phyloP scores from a whole-genome alignment of 805 yeast species.

The Spathaspora passalidarum region DNA sequence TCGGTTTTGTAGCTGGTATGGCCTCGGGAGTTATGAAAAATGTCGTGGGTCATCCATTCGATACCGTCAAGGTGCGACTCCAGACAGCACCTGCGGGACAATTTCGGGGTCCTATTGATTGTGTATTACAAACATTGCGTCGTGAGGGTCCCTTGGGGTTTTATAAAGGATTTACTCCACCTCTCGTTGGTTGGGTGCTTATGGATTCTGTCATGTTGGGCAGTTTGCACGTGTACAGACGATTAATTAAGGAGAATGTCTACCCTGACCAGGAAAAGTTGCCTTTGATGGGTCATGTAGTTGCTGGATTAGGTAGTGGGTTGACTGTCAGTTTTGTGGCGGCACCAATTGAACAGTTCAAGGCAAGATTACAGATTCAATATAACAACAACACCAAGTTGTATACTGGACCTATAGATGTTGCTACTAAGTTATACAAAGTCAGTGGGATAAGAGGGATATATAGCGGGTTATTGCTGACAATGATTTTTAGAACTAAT shows the following conservation, averaged over 20 bases:
- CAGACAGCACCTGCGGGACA: conserved; percentile 62
- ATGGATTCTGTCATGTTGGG: conserved; percentile 94
- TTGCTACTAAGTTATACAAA: conserved; percentile 54
- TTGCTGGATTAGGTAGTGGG: conserved; percentile 83
- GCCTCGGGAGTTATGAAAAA: conserved; percentile 85
- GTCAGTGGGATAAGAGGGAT: conserved; percentile 68
- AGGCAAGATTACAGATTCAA: conserved; percentile 86
- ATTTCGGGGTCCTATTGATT: conserved; percentile 80
- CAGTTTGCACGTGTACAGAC: conserved; percentile 72
- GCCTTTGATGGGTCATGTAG: conserved; percentile 70
- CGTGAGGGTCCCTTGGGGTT: conserved; percentile 79
- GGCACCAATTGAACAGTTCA: conserved; percentile 87
- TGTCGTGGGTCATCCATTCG: conserved; percentile 91
- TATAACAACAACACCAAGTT: conserved; percentile 69
- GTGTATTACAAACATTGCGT: conserved; percentile 65
- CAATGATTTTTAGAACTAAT: conserved; percentile 83
- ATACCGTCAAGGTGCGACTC: conserved; percentile 81
- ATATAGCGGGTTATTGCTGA: conserved; percentile 79
- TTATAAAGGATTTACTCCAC: conserved; percentile 91
- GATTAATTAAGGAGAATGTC: conserved; percentile 60
- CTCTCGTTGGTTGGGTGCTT: conserved; percentile 87
- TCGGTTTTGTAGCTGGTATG: conserved; percentile 87
- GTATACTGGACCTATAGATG: conserved; percentile 80
- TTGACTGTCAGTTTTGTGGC: conserved; percentile 94
- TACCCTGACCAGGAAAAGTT: conserved; percentile 60